phyloP scores from a whole-genome alignment of 768 basidiomycete genomes.

The Leucocoprinus birnbaumii region DNA sequence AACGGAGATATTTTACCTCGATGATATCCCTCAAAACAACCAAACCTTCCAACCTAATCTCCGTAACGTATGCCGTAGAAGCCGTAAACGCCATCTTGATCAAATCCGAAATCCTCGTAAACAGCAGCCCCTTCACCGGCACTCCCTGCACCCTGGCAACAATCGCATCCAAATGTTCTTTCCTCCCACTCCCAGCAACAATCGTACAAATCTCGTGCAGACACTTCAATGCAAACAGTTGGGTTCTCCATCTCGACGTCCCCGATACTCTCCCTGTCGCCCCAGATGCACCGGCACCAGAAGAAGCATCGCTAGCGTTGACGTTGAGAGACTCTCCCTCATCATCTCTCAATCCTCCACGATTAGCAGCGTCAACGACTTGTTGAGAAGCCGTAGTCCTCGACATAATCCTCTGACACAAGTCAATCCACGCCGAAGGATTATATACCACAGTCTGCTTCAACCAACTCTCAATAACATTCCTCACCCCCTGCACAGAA shows the following conservation, averaged over 20 bases:
- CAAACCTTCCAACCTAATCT: conserved; percentile 89
- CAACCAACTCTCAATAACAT: conserved; percentile 93
- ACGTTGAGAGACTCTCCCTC: conserved; percentile 90
- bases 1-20: conserved; percentile 47
- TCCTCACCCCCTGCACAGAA: conserved; percentile 88
- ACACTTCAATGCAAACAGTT: conserved; percentile 91
- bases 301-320: conserved; percentile 51
- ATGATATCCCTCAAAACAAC: conserved; percentile 91
- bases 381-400: conserved; percentile 85
- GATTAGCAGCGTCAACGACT: conserved; percentile 58
- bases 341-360: conserved; percentile 69
- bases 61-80: conserved; percentile 93
- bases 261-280: conserved; percentile 37
- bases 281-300: conserved; percentile 23
- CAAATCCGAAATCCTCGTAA: conserved; percentile 85
- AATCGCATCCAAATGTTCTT: conserved; percentile 81
- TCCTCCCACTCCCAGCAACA: conserved; percentile 66
- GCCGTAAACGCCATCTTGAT: conserved; percentile 99
- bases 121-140: conserved; percentile 57
- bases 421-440: conserved; percentile 96
- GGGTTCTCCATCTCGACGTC: conserved; percentile 93
- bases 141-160: conserved; percentile 64
- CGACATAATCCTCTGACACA: conserved; percentile 97
- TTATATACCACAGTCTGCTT: conserved; percentile 91
- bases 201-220: conserved; percentile 84